These are phyloP conservation scores for Catunica adiposa DNA, from an alignment of 2,329 filamentous ascomycete species.

Conservation along the genomic window DNA sequence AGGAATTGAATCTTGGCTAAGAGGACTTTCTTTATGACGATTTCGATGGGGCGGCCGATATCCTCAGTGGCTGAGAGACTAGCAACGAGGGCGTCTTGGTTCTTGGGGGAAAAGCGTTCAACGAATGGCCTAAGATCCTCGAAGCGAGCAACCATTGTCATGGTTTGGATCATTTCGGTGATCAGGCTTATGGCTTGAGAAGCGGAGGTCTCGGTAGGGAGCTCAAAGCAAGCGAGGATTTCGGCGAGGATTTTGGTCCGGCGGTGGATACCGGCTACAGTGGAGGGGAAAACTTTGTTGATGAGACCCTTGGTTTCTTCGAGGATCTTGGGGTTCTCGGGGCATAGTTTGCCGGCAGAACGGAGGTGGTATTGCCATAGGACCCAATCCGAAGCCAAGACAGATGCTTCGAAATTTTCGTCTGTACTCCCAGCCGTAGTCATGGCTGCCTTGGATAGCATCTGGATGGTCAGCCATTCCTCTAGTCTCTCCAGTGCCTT, in stretches of 20 bases:
- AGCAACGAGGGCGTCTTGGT: conserved; percentile 16
- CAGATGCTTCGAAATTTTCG: conserved; percentile 23
- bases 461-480: conserved; percentile 28
- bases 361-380: conserved; percentile 22
- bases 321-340: conserved; percentile 14
- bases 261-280: conserved; percentile 24
- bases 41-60: conserved; percentile 20
- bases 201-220: conserved; percentile 15
- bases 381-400: conserved; percentile 29
- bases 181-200: conserved; percentile 6
- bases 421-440: conserved; percentile 22
- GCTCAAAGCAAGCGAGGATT: conserved; percentile 23
- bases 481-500: conserved; percentile 23
- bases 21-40: conserved; percentile 8
- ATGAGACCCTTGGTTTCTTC: conserved; percentile 20
- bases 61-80: conserved; percentile 24
- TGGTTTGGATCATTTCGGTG: conserved; percentile 11
- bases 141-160: conserved; percentile 11
- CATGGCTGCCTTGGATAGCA: conserved; percentile 29
- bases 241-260: conserved; percentile 26
- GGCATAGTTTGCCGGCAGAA: conserved; percentile 17
- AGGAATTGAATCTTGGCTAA: conserved; percentile 18
- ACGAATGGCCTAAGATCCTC: conserved; percentile 13
- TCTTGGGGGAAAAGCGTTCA: conserved; percentile 5
- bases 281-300: conserved; percentile 19